Evolutionary conservation across 805 yeast genomes (phyloP).

Genomic region (Metschnikowia picachoensis): DNA sequence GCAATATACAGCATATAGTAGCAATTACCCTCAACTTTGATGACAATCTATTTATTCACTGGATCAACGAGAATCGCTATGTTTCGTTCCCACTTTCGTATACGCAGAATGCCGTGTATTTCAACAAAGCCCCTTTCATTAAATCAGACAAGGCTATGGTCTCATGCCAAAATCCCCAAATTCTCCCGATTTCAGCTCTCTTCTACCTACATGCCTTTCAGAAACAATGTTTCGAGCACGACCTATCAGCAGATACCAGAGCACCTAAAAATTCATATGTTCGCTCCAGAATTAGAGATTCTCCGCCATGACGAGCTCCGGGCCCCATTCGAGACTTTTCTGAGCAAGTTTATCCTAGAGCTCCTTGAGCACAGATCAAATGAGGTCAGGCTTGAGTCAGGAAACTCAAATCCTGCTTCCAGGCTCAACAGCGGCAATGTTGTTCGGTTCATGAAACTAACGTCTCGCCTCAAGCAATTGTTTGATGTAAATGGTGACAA

Average conservation of each 20-base stretch:
- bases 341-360: slow-evolving; percentile 5
- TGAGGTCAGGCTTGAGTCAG: slow-evolving; percentile 10
- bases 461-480: slow-evolving; percentile 9
- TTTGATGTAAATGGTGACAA: slow-evolving; percentile 16
- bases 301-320: slow-evolving; percentile 14
- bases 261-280: slow-evolving; percentile 19
- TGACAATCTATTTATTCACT: no score
- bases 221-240: neutral
- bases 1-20: no score
- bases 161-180: neutral
- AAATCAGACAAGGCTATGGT: no score
- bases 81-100: no score
- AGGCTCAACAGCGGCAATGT: slow-evolving; percentile 10
- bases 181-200: neutral
- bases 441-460: slow-evolving; percentile 13
- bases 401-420: slow-evolving; percentile 5
- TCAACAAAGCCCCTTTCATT: no score
- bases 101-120: no score
- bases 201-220: neutral
- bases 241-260: slow-evolving; percentile 21
- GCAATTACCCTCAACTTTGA: no score
- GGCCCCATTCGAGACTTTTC: slow-evolving; percentile 8
- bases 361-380: slow-evolving; percentile 11
- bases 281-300: slow-evolving; percentile 13
- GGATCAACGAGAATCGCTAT: no score